Base-by-base conservation (phyloP, 2,329 filamentous ascomycete genomes). In the Sclerotinia borealis region DNA sequence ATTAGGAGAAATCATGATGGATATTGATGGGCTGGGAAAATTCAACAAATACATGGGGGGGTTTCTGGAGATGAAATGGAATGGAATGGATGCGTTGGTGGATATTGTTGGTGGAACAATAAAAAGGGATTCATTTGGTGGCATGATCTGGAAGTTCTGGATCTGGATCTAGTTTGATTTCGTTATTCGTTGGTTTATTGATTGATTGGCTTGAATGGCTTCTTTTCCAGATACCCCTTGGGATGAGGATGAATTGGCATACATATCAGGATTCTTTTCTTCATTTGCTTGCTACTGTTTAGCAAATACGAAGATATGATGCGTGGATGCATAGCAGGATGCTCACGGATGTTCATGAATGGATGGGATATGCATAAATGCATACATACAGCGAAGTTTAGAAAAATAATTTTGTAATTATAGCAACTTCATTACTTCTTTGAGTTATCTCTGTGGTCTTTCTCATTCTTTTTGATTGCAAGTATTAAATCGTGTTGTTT, bases 201-300 rank as follows among this genome's bases (percentile, higher is more conserved):
- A 52, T 43, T 61, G 47, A 41, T 60, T 60, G 25, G 47, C 39
- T 45, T 56, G 34, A 25, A 56, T 56, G n/a, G 54, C 39, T 61
- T 61, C 47, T 51, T 52, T 61, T 41, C 58, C 58, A 61, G 58
- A 61, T 61, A 61, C 58, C 58, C 58, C 47, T 61, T 61, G 36
- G 58, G 58, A 61, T 61, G 37, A 52, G 36, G 58, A 61, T 52
- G 47, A 36, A 52, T 61, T 61, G 36, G 37, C n/a, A 61, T 52
- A 56, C 54, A 56, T 25, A 36, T 45, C n/a, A 34, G 36, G 58
- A 19, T 52, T 22, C 7, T 39, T 29, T 49, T 50, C 45, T 49
- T 51, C 36, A 31, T 61, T 17, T 31, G 15, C n/a, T 31, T 61
- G 36, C 37, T 43, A 37, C 31, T 25, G 27, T 39, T 25, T 41